Conservation (phyloP, 1,284 basidiomycete species). For the Papiliotrema terrestris region DNA sequence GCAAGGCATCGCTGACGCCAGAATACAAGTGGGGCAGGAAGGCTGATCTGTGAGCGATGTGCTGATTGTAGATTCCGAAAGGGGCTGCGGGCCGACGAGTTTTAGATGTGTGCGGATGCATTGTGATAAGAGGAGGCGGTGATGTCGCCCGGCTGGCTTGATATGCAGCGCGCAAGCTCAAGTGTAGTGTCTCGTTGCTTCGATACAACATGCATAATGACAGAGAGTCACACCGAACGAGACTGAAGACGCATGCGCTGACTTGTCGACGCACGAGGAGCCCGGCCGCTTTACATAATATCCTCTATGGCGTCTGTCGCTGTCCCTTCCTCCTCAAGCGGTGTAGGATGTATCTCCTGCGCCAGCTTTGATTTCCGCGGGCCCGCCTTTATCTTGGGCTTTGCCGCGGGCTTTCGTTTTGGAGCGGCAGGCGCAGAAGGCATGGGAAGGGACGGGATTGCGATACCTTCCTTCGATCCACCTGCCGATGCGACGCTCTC, state of each 20-base stretch:
- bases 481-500: slow-evolving; percentile 10
- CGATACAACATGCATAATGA: too few species aligned
- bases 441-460: neutral
- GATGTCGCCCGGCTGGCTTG: neutral
- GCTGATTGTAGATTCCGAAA: slow-evolving; percentile 31
- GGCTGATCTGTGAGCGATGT: neutral
- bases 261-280: too few species aligned
- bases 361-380: slow-evolving; percentile 42
- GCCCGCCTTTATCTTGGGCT: slow-evolving; percentile 13
- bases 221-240: too few species aligned
- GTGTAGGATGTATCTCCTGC: slow-evolving; percentile 31
- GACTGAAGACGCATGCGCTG: too few species aligned
- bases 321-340: neutral
- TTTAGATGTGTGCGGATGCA: slow-evolving; percentile 13
- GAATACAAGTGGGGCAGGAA: slow-evolving; percentile 29
- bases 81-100: slow-evolving; percentile 45
- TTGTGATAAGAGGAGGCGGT: too few species aligned
- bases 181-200: neutral
- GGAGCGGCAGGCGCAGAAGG: neutral
- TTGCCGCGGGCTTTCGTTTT: slow-evolving; percentile 6
- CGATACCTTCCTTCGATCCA: neutral
- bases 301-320: slow-evolving; percentile 7
- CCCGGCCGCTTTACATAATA: neutral
- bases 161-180: neutral
- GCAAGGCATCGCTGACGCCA: slow-evolving; percentile 5